Percentiles rank a stretch among this genome's conserved stretches.
Evolutionary conservation across 2,329 filamentous ascomycete genomes (phyloP).

Genomic region (Penicillium digitatum): DNA sequence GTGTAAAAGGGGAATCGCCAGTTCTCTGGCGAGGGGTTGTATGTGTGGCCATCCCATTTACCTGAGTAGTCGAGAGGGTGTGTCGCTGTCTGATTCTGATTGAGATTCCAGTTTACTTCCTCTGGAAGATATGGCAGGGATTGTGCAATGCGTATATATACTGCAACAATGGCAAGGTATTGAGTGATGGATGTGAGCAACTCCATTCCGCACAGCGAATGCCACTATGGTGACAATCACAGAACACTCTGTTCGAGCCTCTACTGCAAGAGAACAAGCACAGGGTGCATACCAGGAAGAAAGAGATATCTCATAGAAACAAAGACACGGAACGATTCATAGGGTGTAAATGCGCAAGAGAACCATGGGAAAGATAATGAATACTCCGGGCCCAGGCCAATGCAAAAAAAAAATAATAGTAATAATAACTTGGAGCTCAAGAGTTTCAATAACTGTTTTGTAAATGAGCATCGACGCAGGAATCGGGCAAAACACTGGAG

Average conservation of each 20-base stretch:
- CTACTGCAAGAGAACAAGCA: not conserved
- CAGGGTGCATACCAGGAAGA: not conserved
- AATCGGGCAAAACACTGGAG: conserved; percentile 1
- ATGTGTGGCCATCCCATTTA: conserved; percentile 50
- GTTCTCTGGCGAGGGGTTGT: conserved; percentile 53
- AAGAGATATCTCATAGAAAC: not conserved
- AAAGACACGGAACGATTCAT: not conserved
- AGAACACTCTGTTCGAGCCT: conserved; percentile 6
- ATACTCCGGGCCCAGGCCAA: not conserved
- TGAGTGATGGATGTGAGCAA: not conserved
- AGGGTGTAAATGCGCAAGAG: not conserved
- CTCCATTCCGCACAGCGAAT: conserved; percentile 5
- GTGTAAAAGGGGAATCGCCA: conserved; percentile 66
- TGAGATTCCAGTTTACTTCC: conserved; percentile 48
- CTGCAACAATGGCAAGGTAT: conserved; percentile 6
- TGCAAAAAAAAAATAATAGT: too few relatives aligned
- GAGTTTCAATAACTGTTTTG: conserved; percentile 1
- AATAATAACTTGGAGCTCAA: not conserved
- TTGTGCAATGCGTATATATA: conserved; percentile 2
- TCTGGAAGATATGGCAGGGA: conserved; percentile 8
- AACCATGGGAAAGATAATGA: conserved; percentile 6
- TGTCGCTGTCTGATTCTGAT: conserved; percentile 54
- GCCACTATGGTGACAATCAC: conserved; percentile 6
- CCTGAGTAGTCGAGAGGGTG: conserved; percentile 56
- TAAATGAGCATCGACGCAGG: not conserved